phyloP scores from a whole-genome alignment of 2,329 filamentous ascomycete species.

The Lecanosticta acicola region DNA sequence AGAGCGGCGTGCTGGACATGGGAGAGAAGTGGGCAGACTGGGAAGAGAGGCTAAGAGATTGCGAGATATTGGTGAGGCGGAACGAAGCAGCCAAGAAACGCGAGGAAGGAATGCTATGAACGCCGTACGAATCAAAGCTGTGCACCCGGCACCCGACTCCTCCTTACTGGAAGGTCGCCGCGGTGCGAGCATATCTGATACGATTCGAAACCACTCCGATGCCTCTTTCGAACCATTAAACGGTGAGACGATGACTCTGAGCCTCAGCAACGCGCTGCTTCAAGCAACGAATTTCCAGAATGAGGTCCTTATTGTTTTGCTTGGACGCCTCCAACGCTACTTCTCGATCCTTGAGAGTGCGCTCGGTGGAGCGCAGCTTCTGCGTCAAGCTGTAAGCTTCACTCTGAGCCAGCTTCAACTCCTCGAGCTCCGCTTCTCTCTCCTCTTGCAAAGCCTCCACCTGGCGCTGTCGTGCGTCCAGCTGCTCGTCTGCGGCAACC shows the following conservation, averaged over 20 bases:
- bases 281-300: background rate
- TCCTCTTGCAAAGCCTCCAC: background rate
- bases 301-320: background rate
- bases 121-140: background rate
- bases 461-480: background rate
- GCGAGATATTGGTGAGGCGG: slow-evolving; percentile 61
- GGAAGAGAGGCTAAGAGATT: slow-evolving; percentile 60
- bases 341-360: background rate
- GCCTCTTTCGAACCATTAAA: too few species aligned
- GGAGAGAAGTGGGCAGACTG: slow-evolving; percentile 65
- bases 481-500: background rate
- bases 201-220: too few species aligned
- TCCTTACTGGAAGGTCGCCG: too few species aligned
- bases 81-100: slow-evolving; percentile 53
- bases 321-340: background rate
- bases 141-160: too few species aligned
- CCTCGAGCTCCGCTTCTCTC: slow-evolving; percentile 2
- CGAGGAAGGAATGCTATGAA: slow-evolving; percentile 42
- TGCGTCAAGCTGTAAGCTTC: slow-evolving; percentile 1
- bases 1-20: slow-evolving; percentile 61
- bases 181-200: too few species aligned
- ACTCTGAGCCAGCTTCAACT: background rate
- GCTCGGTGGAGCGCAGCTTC: background rate
- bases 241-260: background rate
- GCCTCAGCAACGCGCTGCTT: background rate